phyloP scores from a whole-genome alignment of 176 grass and related monocot genomes.

The Cymbopogon citratus region DNA sequence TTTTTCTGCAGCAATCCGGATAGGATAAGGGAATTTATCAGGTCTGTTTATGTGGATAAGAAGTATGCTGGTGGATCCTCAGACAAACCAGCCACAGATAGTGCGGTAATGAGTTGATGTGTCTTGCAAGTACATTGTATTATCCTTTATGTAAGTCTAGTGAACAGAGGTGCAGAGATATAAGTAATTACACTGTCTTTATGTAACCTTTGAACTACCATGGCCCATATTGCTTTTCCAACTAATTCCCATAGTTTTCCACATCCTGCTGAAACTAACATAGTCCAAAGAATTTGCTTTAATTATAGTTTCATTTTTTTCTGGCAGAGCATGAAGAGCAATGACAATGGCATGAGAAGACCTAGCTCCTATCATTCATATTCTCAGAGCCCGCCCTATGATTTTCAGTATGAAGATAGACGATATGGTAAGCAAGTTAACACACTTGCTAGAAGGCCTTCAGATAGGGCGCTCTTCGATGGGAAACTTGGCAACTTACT shows the following conservation, averaged over 20 bases:
- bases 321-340: slow-evolving; percentile 58
- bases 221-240: not conserved
- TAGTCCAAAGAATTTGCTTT: slow-evolving; percentile 5
- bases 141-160: not conserved
- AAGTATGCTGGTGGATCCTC: slow-evolving; percentile 74
- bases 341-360: slow-evolving; percentile 53
- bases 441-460: slow-evolving; percentile 64
- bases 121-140: not conserved
- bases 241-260: not conserved
- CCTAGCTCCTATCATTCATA: slow-evolving; percentile 93
- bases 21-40: slow-evolving; percentile 95
- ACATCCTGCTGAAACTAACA: not conserved
- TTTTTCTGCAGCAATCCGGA: slow-evolving; percentile 70
- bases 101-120: slow-evolving; percentile 49
- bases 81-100: slow-evolving; percentile 42
- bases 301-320: slow-evolving; percentile 23
- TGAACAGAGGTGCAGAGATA: not conserved
- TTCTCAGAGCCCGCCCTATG: slow-evolving; percentile 96
- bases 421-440: slow-evolving; percentile 80
- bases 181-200: not conserved
- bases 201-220: not conserved
- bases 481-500: slow-evolving; percentile 60
- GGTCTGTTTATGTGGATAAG: slow-evolving; percentile 94
- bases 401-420: slow-evolving; percentile 94
- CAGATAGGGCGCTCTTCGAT: slow-evolving; percentile 62